phyloP scores from a whole-genome alignment of 176 grass and related monocot genomes.

The Secale cereale region DNA sequence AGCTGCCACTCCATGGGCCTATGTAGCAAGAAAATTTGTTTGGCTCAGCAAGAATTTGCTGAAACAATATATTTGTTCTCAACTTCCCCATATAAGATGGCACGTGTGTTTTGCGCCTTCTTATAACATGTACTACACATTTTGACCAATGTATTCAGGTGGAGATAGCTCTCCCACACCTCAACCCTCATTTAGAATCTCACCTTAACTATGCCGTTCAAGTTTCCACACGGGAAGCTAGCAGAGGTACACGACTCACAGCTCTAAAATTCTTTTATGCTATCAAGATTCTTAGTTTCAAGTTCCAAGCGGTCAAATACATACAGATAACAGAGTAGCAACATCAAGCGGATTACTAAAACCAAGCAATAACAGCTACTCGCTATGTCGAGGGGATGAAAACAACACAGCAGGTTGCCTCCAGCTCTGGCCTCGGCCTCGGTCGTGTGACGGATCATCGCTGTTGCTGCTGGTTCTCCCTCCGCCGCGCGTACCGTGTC shows the following conservation, averaged over 20 bases:
- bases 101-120: too few relatives aligned
- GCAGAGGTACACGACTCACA: not conserved
- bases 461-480: slow-evolving; percentile 4
- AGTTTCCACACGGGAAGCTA: not conserved
- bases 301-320: not conserved
- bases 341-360: not conserved
- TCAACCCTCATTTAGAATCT: not conserved
- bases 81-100: too few relatives aligned
- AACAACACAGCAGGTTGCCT: too few relatives aligned
- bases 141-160: too few relatives aligned
- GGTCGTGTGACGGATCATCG: not conserved
- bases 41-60: too few relatives aligned
- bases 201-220: too few relatives aligned
- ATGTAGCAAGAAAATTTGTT: too few relatives aligned
- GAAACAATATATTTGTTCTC: too few relatives aligned
- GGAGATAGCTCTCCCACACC: too few relatives aligned
- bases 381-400: not conserved
- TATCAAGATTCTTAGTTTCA: not conserved
- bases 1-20: too few relatives aligned
- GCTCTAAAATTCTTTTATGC: not conserved
- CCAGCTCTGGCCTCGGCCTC: not conserved
- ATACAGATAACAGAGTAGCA: not conserved
- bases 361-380: not conserved
- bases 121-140: too few relatives aligned
- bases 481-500: not conserved